phyloP scores from a whole-genome alignment of 2,329 filamentous ascomycete genomes.

The Meredithiella fracta region DNA sequence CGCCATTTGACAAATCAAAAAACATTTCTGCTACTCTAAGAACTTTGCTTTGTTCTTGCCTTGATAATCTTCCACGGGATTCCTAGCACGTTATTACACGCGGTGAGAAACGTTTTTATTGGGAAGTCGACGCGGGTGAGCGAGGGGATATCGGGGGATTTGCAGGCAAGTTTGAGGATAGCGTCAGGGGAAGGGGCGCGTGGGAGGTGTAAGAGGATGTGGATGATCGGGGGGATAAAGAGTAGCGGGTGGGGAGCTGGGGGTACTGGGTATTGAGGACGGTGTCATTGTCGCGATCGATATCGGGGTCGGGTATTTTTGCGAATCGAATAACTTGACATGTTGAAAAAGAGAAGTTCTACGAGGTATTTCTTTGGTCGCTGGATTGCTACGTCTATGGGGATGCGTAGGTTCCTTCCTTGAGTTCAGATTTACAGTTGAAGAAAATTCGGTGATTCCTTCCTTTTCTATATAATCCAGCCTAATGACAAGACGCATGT shows the following conservation, averaged over 20 bases:
- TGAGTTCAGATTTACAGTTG: no score
- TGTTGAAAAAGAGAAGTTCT: no score
- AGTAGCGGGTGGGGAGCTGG: conserved; percentile 6
- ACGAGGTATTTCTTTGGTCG: no score
- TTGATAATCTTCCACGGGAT: conserved; percentile 24
- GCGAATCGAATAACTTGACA: no score
- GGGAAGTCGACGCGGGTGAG: conserved; percentile 19
- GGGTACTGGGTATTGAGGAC: background rate
- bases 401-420: no score
- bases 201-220: conserved; percentile 12
- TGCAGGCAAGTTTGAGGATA: conserved; percentile 25
- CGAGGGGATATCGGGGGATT: conserved; percentile 25
- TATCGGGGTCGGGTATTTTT: no score
- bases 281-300: background rate
- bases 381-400: no score
- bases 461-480: no score
- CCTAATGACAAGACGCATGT: no score
- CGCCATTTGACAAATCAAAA: conserved; percentile 50
- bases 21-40: conserved; percentile 48
- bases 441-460: no score
- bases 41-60: no score
- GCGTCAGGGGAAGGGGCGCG: conserved; percentile 15
- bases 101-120: conserved; percentile 23
- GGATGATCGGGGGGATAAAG: conserved; percentile 7
- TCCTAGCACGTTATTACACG: conserved; percentile 23